Percentiles rank a stretch among this genome's conserved stretches.
Conservation (phyloP, 441 rosid species). For the Kokia cookei region DNA sequence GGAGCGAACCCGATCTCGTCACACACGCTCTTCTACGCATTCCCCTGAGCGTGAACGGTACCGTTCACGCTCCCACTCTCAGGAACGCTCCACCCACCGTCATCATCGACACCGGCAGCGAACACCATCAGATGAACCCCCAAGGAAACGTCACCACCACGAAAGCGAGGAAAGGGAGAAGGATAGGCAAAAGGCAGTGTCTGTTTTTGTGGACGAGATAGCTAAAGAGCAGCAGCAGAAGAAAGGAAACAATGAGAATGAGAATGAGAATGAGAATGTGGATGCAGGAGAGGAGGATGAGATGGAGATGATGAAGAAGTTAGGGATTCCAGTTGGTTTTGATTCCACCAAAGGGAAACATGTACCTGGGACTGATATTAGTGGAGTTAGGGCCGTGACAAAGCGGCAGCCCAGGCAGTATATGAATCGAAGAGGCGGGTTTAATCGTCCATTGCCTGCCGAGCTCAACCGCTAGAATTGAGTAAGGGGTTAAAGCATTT, state of each 20-base stretch:
- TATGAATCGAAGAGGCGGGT: conserved; percentile 94
- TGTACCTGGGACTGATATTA: conserved; percentile 71
- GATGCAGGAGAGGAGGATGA: conserved; percentile 47
- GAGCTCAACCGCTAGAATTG: conserved; percentile 58
- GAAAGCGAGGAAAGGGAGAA: conserved; percentile 42
- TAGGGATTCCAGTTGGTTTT: conserved; percentile 85
- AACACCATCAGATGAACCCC: conserved; percentile 59
- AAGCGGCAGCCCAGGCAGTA: conserved; percentile 89
- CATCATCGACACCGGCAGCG: conserved; percentile 42
- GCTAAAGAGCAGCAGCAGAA: conserved; percentile 46
- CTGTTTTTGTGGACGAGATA: conserved; percentile 58
- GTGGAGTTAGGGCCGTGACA: conserved; percentile 70
- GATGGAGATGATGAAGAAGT: conserved; percentile 84
- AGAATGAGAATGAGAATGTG: conserved; percentile 37
- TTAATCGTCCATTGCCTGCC: conserved; percentile 80
- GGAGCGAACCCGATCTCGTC: conserved; percentile 34
- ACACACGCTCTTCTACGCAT: conserved; percentile 37
- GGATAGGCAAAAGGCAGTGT: conserved; percentile 45
- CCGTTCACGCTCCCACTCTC: conserved; percentile 47
- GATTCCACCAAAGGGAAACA: conserved; percentile 95
- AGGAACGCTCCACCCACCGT: conserved; percentile 58
- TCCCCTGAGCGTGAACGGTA: conserved; percentile 46
- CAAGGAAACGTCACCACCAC: conserved; percentile 64
- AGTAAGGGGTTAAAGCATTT: neutral
- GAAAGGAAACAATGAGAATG: conserved; percentile 15